These are phyloP conservation scores for Isabelozyma gotoi DNA, from an alignment of 805 yeast species.

Conservation along the genomic window DNA sequence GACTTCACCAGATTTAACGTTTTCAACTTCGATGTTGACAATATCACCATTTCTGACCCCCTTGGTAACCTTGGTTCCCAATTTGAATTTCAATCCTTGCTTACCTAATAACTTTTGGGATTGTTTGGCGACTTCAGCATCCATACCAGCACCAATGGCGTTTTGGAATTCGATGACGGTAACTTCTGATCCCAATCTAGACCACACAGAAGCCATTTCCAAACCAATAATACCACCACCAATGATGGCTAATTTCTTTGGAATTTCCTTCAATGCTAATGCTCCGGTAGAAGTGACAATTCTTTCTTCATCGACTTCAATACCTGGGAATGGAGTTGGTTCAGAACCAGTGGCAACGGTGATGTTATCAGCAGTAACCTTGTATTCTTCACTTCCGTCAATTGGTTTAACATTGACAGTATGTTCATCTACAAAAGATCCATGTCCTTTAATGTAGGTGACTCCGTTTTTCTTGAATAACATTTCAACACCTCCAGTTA, in stretches of 20 bases:
- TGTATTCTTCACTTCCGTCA: slow-evolving; percentile 72
- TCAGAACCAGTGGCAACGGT: slow-evolving; percentile 98
- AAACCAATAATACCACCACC: slow-evolving; percentile 99
- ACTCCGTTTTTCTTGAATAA: slow-evolving; percentile 95
- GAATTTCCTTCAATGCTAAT: slow-evolving; percentile 79
- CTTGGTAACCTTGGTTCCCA: slow-evolving; percentile 84
- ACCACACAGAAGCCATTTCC: slow-evolving; percentile 98
- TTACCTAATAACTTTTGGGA: slow-evolving; percentile 87
- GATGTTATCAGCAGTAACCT: slow-evolving; percentile 75
- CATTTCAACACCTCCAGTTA: slow-evolving; percentile 93
- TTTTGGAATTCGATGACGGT: slow-evolving; percentile 89
- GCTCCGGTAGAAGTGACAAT: slow-evolving; percentile 96
- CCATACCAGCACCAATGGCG: slow-evolving; percentile 98
- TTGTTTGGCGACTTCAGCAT: slow-evolving; percentile 86
- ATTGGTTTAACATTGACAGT: slow-evolving; percentile 78
- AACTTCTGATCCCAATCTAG: slow-evolving; percentile 93
- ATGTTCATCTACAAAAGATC: slow-evolving; percentile 81
- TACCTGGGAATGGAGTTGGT: slow-evolving; percentile 98
- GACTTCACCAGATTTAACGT: slow-evolving; percentile 80
- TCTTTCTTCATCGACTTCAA: slow-evolving; percentile 93
- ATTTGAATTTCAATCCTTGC: slow-evolving; percentile 93
- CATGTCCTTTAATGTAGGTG: slow-evolving; percentile 90
- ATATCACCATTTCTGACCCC: slow-evolving; percentile 87
- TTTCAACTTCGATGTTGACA: slow-evolving; percentile 86
- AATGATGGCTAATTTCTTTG: slow-evolving; percentile 86